Base-by-base conservation (phyloP, 2,329 filamentous ascomycete genomes). In the Clarireedia paspali region DNA sequence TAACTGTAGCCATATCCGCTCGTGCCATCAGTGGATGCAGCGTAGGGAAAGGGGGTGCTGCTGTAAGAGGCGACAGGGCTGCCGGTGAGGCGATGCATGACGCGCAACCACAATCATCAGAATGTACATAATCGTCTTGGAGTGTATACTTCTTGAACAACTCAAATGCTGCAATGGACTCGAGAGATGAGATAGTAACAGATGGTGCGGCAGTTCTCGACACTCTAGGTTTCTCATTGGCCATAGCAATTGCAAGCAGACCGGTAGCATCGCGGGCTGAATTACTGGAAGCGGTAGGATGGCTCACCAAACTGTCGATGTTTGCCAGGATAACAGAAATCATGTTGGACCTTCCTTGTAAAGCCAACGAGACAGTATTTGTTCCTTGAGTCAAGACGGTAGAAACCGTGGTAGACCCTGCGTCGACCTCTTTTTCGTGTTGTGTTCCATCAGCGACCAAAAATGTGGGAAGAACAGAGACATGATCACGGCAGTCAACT, bases 211-310 rank as follows among this genome's bases (percentile, higher is more conserved):
- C 24, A 23, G 36, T 40, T 14, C n/a, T 54, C 12, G 52, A 12
- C 14, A 40, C 12, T 40, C 52, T 49, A 27, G 52, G 17, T 17
- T 27, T 49, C 20, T 44, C 39, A 23, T 54, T 49, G n/a, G 34
- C 52, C 52, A 54, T 49, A 17, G 52, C 52, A 47, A 54, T 54
- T 12, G 52, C 52, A 40, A 54, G 52, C 39, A 54, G 15, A 12
- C 52, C 52, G n/a, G 34, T 40, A 23, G 52, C 45, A 54, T 54
- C 52, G 40, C 45, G 52, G 30, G 24, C 44, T 27, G 45, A 39
- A 14, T 54, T 54, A 12, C 52, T 27, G 39, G 39, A 12, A 6
- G 30, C 34, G 30, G 52, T 49, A 40, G 52, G 45, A 42, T 49
- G 52, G 24, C n/a, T n/a, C 23, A 54, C 7, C 27, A 54, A 40